phyloP scores from a whole-genome alignment of 129 eudicot genomes.

The Flaveria brownii region DNA sequence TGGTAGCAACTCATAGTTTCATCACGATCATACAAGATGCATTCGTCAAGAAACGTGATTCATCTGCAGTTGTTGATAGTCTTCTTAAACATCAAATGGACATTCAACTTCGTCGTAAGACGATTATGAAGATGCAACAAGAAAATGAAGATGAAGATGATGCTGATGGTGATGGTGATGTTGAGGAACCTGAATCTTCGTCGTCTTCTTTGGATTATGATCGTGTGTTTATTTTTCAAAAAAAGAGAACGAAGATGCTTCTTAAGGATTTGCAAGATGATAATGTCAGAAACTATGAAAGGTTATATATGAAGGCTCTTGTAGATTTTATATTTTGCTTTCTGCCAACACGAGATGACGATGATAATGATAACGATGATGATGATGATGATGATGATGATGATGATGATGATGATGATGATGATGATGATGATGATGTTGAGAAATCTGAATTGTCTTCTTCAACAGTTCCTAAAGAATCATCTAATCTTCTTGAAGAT shows the following conservation, averaged over 20 bases:
- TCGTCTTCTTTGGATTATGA: neutral
- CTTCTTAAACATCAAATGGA: neutral
- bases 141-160: neutral
- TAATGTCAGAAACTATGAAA: no score
- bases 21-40: neutral
- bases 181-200: neutral
- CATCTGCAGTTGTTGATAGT: neutral
- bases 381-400: neutral
- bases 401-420: neutral
- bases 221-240: no score
- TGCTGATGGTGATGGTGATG: neutral
- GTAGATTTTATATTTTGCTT: no score
- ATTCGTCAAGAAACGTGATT: neutral
- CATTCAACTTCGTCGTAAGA: neutral
- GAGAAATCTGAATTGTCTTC: neutral
- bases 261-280: no score
- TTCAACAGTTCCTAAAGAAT: neutral
- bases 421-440: neutral
- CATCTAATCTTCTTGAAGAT: neutral
- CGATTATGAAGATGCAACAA: neutral
- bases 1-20: no score
- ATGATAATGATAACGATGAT: neutral
- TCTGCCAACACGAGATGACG: neutral
- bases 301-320: no score
- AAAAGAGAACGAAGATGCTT: no score